A percentile compares a stretch with the other conserved stretches of the same genome.
phyloP scores from a whole-genome alignment of 2,329 filamentous ascomycete species.

The Diaporthe helianthi region DNA sequence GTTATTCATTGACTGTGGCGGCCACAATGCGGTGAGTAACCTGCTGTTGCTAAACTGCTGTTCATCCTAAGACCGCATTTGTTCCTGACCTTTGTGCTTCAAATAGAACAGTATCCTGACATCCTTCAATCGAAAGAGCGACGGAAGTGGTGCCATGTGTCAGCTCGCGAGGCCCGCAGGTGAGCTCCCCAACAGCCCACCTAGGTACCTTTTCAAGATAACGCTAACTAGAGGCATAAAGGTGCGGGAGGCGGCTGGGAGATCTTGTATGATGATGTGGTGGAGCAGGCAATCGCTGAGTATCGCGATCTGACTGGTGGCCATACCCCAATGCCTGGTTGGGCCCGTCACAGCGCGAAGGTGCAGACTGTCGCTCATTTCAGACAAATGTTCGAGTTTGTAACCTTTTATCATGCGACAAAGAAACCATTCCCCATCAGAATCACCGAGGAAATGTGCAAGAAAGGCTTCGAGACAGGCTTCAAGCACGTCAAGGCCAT shows the following conservation, averaged over 20 bases:
- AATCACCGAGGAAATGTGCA: neutral
- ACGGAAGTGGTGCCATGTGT: neutral
- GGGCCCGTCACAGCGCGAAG: neutral
- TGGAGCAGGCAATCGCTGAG: neutral
- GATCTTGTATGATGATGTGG: neutral
- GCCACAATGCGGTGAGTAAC: neutral
- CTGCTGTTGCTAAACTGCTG: too few species aligned
- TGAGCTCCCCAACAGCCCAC: neutral
- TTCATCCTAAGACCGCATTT: neutral
- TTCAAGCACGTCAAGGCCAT: neutral
- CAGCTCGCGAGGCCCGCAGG: neutral
- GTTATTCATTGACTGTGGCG: neutral
- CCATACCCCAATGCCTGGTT: neutral
- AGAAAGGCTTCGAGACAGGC: neutral
- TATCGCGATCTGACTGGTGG: neutral
- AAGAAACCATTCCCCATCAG: accelerated
- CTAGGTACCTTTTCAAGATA: too few species aligned
- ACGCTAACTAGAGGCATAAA: neutral
- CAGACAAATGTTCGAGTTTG: neutral
- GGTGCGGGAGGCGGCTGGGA: neutral
- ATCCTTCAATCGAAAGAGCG: neutral
- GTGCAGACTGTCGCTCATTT: accelerated
- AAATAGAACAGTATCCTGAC: neutral
- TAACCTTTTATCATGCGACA: too few species aligned
- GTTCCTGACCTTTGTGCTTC: too few species aligned